phyloP scores from a whole-genome alignment of 495 filamentous ascomycete genomes.

The Penicillium pancosmium region DNA sequence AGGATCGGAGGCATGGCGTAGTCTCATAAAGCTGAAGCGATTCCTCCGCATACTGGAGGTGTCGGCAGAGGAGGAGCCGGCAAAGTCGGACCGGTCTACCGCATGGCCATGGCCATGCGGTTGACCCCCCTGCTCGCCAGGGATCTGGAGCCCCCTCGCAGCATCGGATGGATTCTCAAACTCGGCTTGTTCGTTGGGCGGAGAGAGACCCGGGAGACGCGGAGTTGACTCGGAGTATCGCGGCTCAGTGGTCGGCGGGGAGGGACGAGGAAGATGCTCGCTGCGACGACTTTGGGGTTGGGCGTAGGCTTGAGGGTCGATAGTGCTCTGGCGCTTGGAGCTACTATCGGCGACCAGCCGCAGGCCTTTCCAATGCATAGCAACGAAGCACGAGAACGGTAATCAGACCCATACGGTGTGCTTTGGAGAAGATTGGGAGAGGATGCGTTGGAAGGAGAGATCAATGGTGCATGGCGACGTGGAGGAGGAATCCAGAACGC shows the following conservation, averaged over 20 bases:
- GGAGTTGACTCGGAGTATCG: conserved; percentile 45
- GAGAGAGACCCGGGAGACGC: conserved; percentile 29
- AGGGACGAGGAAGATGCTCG: conserved; percentile 47
- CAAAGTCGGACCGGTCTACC: conserved; percentile 19
- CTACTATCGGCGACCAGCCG: conserved; percentile 44
- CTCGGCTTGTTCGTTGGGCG: conserved; percentile 6
- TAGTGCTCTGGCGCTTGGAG: conserved; percentile 42
- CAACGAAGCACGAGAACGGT: conserved; percentile 24
- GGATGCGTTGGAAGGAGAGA: not conserved
- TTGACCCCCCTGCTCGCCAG: conserved; percentile 12
- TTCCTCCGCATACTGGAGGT: conserved; percentile 42
- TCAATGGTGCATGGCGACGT: conserved; percentile 25
- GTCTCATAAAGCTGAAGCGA: conserved; percentile 87
- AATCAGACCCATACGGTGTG: conserved; percentile 27
- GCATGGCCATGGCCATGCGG: conserved; percentile 6
- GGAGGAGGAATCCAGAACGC: conserved; percentile 33
- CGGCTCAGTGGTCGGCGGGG: conserved; percentile 35
- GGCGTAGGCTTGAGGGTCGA: conserved; percentile 36
- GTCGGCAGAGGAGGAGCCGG: conserved; percentile 24
- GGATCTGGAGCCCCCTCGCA: conserved; percentile 15
- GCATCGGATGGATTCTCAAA: conserved; percentile 16
- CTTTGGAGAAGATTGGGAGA: conserved; percentile 1
- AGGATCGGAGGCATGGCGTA: conserved; percentile 92
- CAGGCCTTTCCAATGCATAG: conserved; percentile 53
- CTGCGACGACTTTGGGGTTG: conserved; percentile 43